Percentiles rank a stretch among this genome's conserved stretches.
These are phyloP conservation scores for Claviceps sorghi DNA, from an alignment of 2,329 filamentous ascomycete genomes.

Conservation along the genomic window DNA sequence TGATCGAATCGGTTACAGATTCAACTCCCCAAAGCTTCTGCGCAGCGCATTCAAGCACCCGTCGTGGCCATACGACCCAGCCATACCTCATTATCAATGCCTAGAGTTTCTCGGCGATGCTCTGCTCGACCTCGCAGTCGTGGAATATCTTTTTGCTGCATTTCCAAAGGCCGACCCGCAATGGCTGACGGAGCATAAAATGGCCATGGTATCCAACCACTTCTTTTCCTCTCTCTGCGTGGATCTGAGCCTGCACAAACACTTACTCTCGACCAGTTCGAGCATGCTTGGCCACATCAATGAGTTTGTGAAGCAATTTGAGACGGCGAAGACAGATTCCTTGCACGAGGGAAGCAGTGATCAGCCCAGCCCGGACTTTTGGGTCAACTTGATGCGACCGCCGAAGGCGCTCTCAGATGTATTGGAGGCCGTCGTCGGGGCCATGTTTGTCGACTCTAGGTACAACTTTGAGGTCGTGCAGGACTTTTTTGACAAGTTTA, in stretches of 20 bases:
- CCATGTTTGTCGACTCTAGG: slow-evolving; percentile 76
- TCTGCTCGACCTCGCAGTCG: slow-evolving; percentile 70
- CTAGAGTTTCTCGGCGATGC: slow-evolving; percentile 88
- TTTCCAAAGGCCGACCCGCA: slow-evolving; percentile 76
- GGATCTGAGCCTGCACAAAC: slow-evolving; percentile 59
- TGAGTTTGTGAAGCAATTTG: slow-evolving; percentile 44
- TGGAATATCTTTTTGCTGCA: slow-evolving; percentile 65
- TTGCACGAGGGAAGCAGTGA: slow-evolving; percentile 14
- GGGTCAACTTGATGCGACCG: slow-evolving; percentile 47
- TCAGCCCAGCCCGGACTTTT: slow-evolving; percentile 43
- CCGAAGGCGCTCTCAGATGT: slow-evolving; percentile 73
- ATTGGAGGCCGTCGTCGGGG: slow-evolving; percentile 77
- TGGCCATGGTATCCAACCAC: slow-evolving; percentile 97
- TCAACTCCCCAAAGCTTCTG: slow-evolving; percentile 61
- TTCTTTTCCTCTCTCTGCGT: slow-evolving; percentile 77
- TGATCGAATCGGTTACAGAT: slow-evolving; percentile 42
- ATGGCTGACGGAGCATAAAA: slow-evolving; percentile 97
- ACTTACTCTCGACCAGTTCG: slow-evolving; percentile 45
- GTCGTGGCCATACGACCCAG: slow-evolving; percentile 63
- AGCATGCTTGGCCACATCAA: slow-evolving; percentile 27
- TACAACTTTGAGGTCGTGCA: slow-evolving; percentile 65
- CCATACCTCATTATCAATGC: slow-evolving; percentile 71
- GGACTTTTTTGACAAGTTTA: slow-evolving; percentile 59
- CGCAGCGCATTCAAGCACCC: slow-evolving; percentile 80
- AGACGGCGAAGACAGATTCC: slow-evolving; percentile 28